Evolutionary conservation across 345 rosid genomes (phyloP).

Genomic region (Linum tenue): DNA sequence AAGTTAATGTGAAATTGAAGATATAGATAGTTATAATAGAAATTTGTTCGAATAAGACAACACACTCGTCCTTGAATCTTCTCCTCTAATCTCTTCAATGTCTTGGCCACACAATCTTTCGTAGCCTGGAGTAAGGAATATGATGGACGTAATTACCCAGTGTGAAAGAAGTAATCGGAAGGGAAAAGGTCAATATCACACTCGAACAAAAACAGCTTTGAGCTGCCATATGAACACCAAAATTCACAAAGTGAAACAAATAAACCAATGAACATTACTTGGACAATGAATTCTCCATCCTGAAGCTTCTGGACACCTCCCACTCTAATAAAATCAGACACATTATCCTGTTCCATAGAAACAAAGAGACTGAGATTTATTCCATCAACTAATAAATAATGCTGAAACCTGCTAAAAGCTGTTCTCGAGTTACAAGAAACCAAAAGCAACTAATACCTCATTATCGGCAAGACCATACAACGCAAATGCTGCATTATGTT

Average conservation of each 20-base stretch:
- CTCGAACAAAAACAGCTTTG: too few relatives aligned
- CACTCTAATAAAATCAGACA: constrained; percentile 86
- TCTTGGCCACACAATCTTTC: constrained; percentile 95
- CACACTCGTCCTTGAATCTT: constrained; percentile 92
- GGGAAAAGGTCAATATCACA: not conserved
- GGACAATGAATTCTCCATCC: constrained; percentile 94
- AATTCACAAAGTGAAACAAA: not conserved
- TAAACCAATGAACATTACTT: constrained; percentile 37
- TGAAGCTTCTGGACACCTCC: constrained; percentile 96
- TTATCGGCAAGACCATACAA: constrained; percentile 98
- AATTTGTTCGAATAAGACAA: not conserved
- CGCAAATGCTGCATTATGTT: constrained; percentile 99
- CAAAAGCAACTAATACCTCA: constrained; percentile 50
- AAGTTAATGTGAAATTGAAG: too few relatives aligned
- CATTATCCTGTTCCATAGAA: constrained; percentile 63
- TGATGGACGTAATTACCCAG: not conserved
- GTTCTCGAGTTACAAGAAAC: constrained; percentile 13
- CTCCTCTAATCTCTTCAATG: constrained; percentile 93
- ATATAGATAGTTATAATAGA: too few relatives aligned
- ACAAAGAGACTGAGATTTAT: constrained; percentile 11
- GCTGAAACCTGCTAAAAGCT: constrained; percentile 11
- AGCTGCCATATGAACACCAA: too few relatives aligned
- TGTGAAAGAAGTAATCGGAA: not conserved
- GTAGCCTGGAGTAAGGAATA: constrained; percentile 59
- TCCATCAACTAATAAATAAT: not conserved